phyloP scores from a whole-genome alignment of 805 yeast species.

The Metschnikowia lunata region DNA sequence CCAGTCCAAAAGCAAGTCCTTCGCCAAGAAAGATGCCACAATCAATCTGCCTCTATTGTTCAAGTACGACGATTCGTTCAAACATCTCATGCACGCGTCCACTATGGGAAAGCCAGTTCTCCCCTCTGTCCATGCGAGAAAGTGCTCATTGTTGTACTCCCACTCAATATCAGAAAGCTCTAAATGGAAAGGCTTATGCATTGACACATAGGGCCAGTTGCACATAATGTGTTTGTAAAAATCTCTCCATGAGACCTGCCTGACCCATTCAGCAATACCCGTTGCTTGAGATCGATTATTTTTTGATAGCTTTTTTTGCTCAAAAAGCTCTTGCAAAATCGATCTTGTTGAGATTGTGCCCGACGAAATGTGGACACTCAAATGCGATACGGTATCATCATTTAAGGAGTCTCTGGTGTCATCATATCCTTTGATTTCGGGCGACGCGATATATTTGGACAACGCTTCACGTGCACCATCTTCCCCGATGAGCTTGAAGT shows the following conservation, averaged over 20 bases:
- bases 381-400: slow-evolving; percentile 32
- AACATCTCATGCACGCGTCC: slow-evolving; percentile 55
- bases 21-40: slow-evolving; percentile 47
- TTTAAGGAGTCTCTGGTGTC: slow-evolving; percentile 28
- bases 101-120: slow-evolving; percentile 53
- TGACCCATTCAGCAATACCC: slow-evolving; percentile 42
- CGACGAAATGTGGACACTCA: slow-evolving; percentile 44
- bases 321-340: slow-evolving; percentile 27
- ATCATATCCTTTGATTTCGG: slow-evolving; percentile 27
- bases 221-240: slow-evolving; percentile 47
- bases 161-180: slow-evolving; percentile 39
- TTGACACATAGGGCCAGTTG: slow-evolving; percentile 48
- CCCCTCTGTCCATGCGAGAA: slow-evolving; percentile 50
- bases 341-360: slow-evolving; percentile 45
- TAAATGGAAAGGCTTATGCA: slow-evolving; percentile 47
- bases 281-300: slow-evolving; percentile 24
- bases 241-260: slow-evolving; percentile 59
- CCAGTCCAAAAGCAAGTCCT: slow-evolving; percentile 51
- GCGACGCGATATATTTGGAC: slow-evolving; percentile 18
- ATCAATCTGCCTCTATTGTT: slow-evolving; percentile 54
- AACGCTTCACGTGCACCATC: slow-evolving; percentile 27
- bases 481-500: slow-evolving; percentile 30
- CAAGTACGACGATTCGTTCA: slow-evolving; percentile 49
- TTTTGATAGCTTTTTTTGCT: slow-evolving; percentile 22
- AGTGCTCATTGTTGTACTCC: slow-evolving; percentile 40